phyloP scores from a whole-genome alignment of 306 rosid species.

The Citrullus colocynthis region DNA sequence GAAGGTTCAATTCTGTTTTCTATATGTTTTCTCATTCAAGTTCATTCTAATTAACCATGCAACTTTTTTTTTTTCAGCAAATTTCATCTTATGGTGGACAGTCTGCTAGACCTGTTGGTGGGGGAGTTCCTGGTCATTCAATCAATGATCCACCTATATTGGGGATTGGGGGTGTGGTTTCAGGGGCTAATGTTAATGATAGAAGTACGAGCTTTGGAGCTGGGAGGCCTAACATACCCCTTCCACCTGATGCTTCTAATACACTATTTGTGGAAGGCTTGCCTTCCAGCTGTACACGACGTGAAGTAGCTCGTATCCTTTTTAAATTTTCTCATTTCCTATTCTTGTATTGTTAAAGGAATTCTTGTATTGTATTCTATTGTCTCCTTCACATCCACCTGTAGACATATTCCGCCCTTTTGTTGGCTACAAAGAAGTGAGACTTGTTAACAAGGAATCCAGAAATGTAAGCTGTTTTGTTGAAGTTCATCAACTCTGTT shows the following conservation, averaged over 20 bases:
- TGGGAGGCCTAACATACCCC: conserved; percentile 63
- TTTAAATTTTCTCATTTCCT: background rate
- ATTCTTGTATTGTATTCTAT: background rate
- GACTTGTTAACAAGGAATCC: conserved; percentile 94
- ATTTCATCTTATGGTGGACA: conserved; percentile 63
- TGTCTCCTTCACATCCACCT: conserved; percentile 30
- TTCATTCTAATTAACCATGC: conserved; percentile 14
- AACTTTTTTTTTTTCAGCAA: conserved; percentile 32
- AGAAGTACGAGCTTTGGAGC: conserved; percentile 44
- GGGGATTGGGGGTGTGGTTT: conserved; percentile 48
- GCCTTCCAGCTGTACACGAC: conserved; percentile 75
- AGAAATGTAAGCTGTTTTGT: conserved; percentile 60
- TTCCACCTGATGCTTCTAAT: conserved; percentile 89
- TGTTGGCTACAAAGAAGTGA: conserved; percentile 98
- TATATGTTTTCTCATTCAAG: background rate
- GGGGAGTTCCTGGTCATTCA: conserved; percentile 41
- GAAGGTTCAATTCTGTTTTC: conserved; percentile 10
- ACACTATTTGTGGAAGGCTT: conserved; percentile 93
- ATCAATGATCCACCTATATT: conserved; percentile 51
- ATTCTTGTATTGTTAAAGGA: background rate
- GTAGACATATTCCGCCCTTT: conserved; percentile 94
- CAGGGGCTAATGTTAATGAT: conserved; percentile 48
- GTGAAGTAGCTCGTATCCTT: conserved; percentile 99
- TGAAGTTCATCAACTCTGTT: background rate
- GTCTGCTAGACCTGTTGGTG: conserved; percentile 54